Evolutionary conservation across 345 rosid genomes (phyloP).

Genomic region (Excoecaria cochinchinensis): DNA sequence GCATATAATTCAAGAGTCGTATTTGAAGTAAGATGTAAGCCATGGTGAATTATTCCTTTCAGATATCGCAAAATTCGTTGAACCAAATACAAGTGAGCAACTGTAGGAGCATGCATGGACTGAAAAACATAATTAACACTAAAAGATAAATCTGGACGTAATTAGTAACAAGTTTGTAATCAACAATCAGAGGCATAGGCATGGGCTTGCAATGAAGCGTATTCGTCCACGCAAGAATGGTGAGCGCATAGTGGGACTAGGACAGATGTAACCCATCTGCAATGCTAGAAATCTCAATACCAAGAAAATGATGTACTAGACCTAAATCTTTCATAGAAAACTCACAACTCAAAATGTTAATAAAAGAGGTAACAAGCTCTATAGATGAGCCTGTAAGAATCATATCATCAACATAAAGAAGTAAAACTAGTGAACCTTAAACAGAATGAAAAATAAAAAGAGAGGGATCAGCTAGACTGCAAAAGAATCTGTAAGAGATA

Average conservation of each 20-base stretch:
- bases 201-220: neutral
- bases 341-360: neutral
- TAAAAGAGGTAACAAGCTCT: neutral
- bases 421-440: neutral
- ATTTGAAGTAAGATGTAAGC: neutral
- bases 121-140: neutral
- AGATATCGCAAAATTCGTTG: neutral
- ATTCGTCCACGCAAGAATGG: neutral
- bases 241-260: neutral
- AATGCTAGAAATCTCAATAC: too few relatives aligned
- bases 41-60: neutral
- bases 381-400: neutral
- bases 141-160: neutral
- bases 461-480: neutral
- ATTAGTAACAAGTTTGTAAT: neutral
- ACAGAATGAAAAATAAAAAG: neutral
- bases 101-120: neutral
- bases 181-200: neutral
- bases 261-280: neutral
- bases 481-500: neutral
- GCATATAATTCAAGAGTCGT: neutral
- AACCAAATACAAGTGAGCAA: neutral
- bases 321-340: neutral
- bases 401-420: neutral
- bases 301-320: too few relatives aligned